These are phyloP conservation scores for Fusarium odoratissimum DNA, from an alignment of 2,329 filamentous ascomycete species.

Conservation along the genomic window DNA sequence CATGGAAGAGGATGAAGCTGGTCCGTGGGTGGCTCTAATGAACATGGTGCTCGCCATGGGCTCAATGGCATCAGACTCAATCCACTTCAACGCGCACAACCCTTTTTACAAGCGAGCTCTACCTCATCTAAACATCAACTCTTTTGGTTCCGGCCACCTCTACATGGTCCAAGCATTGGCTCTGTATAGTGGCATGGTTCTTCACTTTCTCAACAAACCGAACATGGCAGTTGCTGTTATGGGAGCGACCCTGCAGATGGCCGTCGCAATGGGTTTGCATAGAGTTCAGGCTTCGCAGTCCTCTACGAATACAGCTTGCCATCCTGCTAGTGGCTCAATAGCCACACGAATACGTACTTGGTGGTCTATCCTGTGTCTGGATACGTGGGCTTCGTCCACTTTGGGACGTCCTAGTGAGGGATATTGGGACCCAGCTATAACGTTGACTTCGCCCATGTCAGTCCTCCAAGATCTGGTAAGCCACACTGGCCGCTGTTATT, in stretches of 20 bases:
- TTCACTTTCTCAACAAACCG: not conserved
- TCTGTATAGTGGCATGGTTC: not conserved
- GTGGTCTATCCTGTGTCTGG: not conserved
- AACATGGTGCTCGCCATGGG: not conserved
- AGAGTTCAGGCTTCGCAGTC: accelerated
- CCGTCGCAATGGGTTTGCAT: not conserved
- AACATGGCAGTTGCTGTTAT: not conserved
- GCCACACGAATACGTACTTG: not conserved
- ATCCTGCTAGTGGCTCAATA: not conserved
- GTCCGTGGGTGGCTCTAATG: not conserved
- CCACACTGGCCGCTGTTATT: accelerated
- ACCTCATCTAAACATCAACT: not conserved
- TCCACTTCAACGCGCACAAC: not conserved
- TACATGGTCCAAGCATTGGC: not conserved
- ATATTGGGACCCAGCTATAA: not conserved
- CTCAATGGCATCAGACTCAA: not conserved
- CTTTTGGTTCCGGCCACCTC: accelerated
- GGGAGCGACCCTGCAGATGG: not conserved
- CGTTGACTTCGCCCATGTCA: not conserved
- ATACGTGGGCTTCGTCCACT: not conserved
- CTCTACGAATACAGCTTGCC: not conserved
- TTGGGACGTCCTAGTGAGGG: not conserved
- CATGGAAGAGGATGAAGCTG: not conserved
- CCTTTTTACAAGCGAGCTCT: not conserved
- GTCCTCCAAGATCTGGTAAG: not conserved